Percentiles rank a stretch among this genome's conserved stretches.
Evolutionary conservation across 1,284 basidiomycete species (phyloP).

Genomic region (Trametes versicolor): DNA sequence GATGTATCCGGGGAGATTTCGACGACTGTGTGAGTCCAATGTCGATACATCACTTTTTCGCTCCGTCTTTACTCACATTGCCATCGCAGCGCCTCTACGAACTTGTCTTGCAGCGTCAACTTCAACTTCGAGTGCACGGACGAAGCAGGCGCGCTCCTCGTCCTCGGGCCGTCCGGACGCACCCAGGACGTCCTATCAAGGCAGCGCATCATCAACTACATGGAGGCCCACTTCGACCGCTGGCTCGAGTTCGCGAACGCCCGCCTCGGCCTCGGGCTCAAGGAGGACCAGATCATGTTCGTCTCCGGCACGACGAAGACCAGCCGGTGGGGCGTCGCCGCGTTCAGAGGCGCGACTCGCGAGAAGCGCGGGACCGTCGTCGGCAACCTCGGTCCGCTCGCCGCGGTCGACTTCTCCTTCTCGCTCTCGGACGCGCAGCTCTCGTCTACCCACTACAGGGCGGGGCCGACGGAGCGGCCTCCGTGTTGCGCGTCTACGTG

Average conservation of each 20-base stretch:
- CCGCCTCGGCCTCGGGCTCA: constrained; percentile 8
- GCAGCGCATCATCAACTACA: constrained; percentile 16
- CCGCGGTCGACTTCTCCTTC: constrained; percentile 12
- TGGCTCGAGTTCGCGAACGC: constrained; percentile 21
- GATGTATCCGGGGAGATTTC: not conserved
- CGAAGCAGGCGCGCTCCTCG: constrained; percentile 24
- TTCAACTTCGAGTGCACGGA: constrained; percentile 10
- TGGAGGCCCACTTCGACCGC: constrained; percentile 14
- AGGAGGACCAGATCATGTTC: constrained; percentile 22
- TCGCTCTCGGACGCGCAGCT: constrained; percentile 12
- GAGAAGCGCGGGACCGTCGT: constrained; percentile 14
- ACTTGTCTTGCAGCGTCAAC: constrained; percentile 7
- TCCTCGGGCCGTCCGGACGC: constrained; percentile 20
- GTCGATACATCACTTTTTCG: not conserved
- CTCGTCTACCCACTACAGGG: constrained; percentile 4
- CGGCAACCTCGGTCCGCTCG: constrained; percentile 7
- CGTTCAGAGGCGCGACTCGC: constrained; percentile 14
- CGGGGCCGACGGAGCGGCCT: not conserved
- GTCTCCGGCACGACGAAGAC: constrained; percentile 22
- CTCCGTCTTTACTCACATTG: too few species aligned
- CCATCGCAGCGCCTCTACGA: not conserved
- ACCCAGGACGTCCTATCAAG: constrained; percentile 12
- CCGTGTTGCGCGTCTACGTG: too few species aligned
- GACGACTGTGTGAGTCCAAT: not conserved
- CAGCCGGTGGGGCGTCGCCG: constrained; percentile 26